Conservation (phyloP, 176 grass and related monocot genomes). For the Urochloa ruziziensis region DNA sequence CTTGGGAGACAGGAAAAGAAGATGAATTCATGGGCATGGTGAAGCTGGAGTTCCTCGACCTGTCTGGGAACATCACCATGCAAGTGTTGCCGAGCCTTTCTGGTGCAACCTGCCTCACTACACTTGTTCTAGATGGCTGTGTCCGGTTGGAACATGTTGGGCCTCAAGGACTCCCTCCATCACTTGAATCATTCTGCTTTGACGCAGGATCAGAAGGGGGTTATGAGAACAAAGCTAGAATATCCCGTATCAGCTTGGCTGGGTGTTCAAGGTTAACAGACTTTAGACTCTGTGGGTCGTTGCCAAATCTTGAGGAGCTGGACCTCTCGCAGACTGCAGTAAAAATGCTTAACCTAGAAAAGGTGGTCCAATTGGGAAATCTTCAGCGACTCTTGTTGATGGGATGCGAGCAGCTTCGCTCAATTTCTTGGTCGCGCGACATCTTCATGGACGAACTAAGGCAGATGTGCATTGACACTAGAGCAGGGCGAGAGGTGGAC, state of each 20-base stretch:
- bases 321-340: not conserved
- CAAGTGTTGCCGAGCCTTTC: constrained; percentile 4
- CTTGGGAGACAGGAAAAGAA: not conserved
- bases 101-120: not conserved
- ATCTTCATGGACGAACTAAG: not conserved
- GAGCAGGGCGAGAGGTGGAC: not conserved
- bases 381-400: not conserved
- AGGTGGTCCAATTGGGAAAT: accelerated
- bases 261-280: not conserved
- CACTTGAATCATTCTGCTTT: not conserved
- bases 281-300: not conserved
- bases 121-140: constrained; percentile 1
- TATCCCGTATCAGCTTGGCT: not conserved
- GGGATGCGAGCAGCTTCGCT: not conserved
- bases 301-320: not conserved
- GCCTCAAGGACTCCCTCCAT: not conserved
- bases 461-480: not conserved
- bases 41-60: not conserved
- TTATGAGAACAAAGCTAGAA: not conserved
- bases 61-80: not conserved
- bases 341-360: not conserved
- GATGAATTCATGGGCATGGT: not conserved
- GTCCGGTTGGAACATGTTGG: not conserved
- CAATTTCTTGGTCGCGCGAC: not conserved
- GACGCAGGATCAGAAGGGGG: not conserved